These are phyloP conservation scores for Massariosphaeria phaeospora DNA, from an alignment of 495 filamentous ascomycete species.

Conservation along the genomic window DNA sequence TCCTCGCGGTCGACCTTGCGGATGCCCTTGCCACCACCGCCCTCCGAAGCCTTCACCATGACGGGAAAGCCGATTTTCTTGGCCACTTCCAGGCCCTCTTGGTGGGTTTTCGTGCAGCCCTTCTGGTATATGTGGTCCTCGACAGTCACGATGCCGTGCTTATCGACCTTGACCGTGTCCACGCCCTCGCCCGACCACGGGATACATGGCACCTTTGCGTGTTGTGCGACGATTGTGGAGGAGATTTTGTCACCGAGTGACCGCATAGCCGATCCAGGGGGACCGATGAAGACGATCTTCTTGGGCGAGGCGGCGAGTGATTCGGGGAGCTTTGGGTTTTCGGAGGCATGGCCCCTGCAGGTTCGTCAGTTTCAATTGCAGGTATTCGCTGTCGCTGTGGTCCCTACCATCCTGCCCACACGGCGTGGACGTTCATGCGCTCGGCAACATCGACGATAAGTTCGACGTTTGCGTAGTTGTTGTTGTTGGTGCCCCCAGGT, in stretches of 20 bases:
- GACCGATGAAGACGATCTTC: slow-evolving; percentile 98
- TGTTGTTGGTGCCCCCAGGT: slow-evolving; percentile 99
- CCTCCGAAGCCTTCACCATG: slow-evolving; percentile 99
- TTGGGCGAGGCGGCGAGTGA: slow-evolving; percentile 91
- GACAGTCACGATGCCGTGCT: slow-evolving; percentile 86
- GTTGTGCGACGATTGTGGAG: slow-evolving; percentile 97
- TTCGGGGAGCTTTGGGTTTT: slow-evolving; percentile 96
- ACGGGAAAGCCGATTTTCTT: slow-evolving; percentile 93
- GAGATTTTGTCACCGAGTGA: slow-evolving; percentile 99
- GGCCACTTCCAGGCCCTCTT: slow-evolving; percentile 85
- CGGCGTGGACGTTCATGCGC: slow-evolving; percentile 94
- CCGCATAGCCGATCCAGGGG: slow-evolving; percentile 96
- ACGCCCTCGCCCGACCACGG: slow-evolving; percentile 97
- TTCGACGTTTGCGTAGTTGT: slow-evolving; percentile 99
- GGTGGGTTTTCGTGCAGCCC: slow-evolving; percentile 80
- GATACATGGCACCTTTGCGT: slow-evolving; percentile 94
- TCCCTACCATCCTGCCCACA: slow-evolving; percentile 97
- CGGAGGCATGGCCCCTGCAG: slow-evolving; percentile 88
- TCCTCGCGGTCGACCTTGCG: slow-evolving; percentile 88
- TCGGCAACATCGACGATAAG: slow-evolving; percentile 99
- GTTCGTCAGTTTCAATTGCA: slow-evolving; percentile 8
- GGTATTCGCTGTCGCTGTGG: no score
- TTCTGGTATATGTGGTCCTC: slow-evolving; percentile 78
- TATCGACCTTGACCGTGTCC: slow-evolving; percentile 69
- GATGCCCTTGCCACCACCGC: slow-evolving; percentile 99